Evolutionary conservation across 2,329 filamentous ascomycete species (phyloP).

Genomic region (Aspergillus carbonarius): DNA sequence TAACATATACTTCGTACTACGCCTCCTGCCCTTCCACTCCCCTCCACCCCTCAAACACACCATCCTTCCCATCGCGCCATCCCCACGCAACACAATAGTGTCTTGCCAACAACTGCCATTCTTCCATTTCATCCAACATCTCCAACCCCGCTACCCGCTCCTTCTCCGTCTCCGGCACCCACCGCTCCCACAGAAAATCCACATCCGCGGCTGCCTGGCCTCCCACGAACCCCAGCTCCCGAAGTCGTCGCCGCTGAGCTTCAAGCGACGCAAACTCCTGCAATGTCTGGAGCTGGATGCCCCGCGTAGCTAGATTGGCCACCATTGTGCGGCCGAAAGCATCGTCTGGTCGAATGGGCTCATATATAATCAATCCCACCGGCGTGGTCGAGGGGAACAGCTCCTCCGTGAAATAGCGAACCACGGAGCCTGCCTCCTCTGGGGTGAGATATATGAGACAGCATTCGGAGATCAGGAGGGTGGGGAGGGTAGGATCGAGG

Average conservation of each 20-base stretch:
- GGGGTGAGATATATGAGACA: slow-evolving; percentile 85
- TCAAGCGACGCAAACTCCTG: slow-evolving; percentile 66
- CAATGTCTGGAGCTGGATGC: slow-evolving; percentile 82
- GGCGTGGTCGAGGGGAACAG: slow-evolving; percentile 32
- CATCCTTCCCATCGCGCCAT: slow-evolving; percentile 55
- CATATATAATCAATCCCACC: slow-evolving; percentile 73
- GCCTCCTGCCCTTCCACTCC: slow-evolving; percentile 30
- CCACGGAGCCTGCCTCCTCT: slow-evolving; percentile 60
- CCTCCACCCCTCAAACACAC: slow-evolving; percentile 39
- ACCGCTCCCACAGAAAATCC: slow-evolving; percentile 71
- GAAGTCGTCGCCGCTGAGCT: slow-evolving; percentile 68
- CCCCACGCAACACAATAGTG: slow-evolving; percentile 94
- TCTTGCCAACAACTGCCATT: slow-evolving; percentile 80
- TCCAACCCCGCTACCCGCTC: slow-evolving; percentile 76
- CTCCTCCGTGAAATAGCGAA: slow-evolving; percentile 64
- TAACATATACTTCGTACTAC: background rate
- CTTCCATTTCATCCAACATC: slow-evolving; percentile 91
- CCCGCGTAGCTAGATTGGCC: slow-evolving; percentile 76
- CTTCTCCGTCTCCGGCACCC: slow-evolving; percentile 71
- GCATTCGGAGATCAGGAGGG: slow-evolving; percentile 88
- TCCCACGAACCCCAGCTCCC: slow-evolving; percentile 62
- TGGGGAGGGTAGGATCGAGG: slow-evolving; percentile 61
- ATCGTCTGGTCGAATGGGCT: slow-evolving; percentile 80
- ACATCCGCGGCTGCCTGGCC: slow-evolving; percentile 61
- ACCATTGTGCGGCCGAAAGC: slow-evolving; percentile 92